A percentile compares a stretch with the other conserved stretches of the same genome.
Evolutionary conservation across 2,329 filamentous ascomycete species (phyloP).

Genomic region (Chrysoporthe austroafricana): DNA sequence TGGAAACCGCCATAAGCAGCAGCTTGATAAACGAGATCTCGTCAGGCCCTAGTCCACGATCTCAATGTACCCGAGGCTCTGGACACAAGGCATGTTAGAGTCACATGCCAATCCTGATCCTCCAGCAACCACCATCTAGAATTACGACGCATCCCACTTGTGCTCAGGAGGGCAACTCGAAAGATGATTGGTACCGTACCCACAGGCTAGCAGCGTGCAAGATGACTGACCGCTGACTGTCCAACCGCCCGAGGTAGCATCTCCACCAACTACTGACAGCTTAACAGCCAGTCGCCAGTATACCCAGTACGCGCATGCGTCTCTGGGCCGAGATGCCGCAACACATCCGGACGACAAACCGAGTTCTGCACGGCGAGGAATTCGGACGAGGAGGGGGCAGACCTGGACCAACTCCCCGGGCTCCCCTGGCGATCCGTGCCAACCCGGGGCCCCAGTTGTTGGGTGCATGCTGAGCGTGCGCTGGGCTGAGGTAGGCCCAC

Average conservation of each 20-base stretch:
- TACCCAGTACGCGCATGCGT: not conserved
- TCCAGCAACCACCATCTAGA: not conserved
- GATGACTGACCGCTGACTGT: not conserved
- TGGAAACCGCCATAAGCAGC: not conserved
- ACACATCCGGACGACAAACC: not conserved
- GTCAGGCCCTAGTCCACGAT: not conserved
- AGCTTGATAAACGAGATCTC: not conserved
- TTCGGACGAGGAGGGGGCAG: not conserved
- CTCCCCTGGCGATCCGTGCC: conserved; percentile 3
- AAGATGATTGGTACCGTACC: not conserved
- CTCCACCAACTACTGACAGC: conserved; percentile 5
- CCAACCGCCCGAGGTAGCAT: not conserved
- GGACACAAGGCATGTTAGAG: not conserved
- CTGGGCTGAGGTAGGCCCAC: conserved; percentile 5
- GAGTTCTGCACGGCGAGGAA: not conserved
- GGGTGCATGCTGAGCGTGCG: not conserved
- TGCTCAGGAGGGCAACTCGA: not conserved
- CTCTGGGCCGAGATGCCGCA: not conserved
- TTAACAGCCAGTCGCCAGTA: conserved; percentile 5
- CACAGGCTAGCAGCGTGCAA: not conserved
- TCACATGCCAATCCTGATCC: not conserved
- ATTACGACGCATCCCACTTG: not conserved
- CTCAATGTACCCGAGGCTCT: not conserved
- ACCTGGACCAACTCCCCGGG: not conserved
- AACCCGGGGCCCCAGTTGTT: not conserved